A percentile compares a stretch with the other conserved stretches of the same genome.
Conservation (phyloP, 2,329 filamentous ascomycete genomes). For the Nothophoma quercina region DNA sequence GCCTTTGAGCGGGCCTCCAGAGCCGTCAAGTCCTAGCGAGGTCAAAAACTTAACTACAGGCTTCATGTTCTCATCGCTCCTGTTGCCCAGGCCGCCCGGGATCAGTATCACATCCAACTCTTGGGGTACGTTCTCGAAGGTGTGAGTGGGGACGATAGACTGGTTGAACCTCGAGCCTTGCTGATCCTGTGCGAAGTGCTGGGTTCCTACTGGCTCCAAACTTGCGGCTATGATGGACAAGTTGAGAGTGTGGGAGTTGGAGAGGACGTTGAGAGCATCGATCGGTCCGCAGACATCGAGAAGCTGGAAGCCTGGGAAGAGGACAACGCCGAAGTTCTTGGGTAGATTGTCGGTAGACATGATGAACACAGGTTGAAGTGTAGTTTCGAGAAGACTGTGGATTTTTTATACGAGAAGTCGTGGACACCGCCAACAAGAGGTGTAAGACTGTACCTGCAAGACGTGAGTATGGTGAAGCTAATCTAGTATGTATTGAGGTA, state of each 20-base stretch:
- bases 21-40: constrained; percentile 52
- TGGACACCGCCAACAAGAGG: no score
- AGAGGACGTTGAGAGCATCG: constrained; percentile 54
- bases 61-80: constrained; percentile 38
- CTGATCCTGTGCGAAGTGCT: constrained; percentile 16
- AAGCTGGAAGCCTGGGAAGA: constrained; percentile 50
- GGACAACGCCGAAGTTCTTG: constrained; percentile 41
- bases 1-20: no score
- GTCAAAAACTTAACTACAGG: constrained; percentile 48
- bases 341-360: constrained; percentile 25
- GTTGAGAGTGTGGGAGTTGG: constrained; percentile 31
- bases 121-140: constrained; percentile 59
- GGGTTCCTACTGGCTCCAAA: constrained; percentile 46
- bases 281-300: constrained; percentile 55
- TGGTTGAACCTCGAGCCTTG: constrained; percentile 44
- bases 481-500: background rate
- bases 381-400: background rate
- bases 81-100: constrained; percentile 66
- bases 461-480: background rate
- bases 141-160: constrained; percentile 60
- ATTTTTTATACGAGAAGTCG: no score
- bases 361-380: background rate
- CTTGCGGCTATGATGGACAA: constrained; percentile 46
- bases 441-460: constrained; percentile 1
- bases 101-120: constrained; percentile 70